These are phyloP conservation scores for Phytophthora lateralis DNA, from an alignment of 352 stramenopile genomes.

Conservation along the genomic window DNA sequence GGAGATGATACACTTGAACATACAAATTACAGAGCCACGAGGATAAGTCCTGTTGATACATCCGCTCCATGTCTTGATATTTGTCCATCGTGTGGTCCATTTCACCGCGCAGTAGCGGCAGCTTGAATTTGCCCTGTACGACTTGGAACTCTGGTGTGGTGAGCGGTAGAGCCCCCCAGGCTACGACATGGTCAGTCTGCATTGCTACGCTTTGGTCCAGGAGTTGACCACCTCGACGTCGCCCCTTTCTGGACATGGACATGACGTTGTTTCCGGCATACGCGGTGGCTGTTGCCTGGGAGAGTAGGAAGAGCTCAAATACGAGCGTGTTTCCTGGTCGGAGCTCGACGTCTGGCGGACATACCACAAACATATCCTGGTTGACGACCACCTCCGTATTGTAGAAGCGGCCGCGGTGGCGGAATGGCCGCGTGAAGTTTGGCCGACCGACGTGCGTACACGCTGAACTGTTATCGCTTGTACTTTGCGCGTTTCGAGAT, in stretches of 20 bases:
- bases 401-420: constrained; percentile 85
- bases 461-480: constrained; percentile 2
- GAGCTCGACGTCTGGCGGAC: constrained; percentile 61
- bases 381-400: constrained; percentile 80
- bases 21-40: constrained; percentile 93
- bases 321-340: constrained; percentile 61
- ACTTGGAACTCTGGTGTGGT: constrained; percentile 62
- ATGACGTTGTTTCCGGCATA: constrained; percentile 9
- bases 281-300: constrained; percentile 10
- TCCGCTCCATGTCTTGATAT: constrained; percentile 69
- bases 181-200: constrained; percentile 75
- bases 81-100: constrained; percentile 84
- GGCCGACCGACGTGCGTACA: constrained; percentile 26
- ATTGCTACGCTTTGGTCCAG: constrained; percentile 21
- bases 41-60: constrained; percentile 72
- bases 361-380: constrained; percentile 84
- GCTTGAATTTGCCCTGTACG: constrained; percentile 81
- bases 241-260: constrained; percentile 13
- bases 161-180: constrained; percentile 84
- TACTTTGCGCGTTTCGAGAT: constrained; percentile 2
- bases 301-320: constrained; percentile 59
- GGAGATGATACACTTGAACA: constrained; percentile 69
- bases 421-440: constrained; percentile 76
- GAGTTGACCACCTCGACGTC: constrained; percentile 14
- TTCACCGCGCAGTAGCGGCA: constrained; percentile 86